Evolutionary conservation across 306 rosid genomes (phyloP).

Genomic region (Cicer pinnatifidum): DNA sequence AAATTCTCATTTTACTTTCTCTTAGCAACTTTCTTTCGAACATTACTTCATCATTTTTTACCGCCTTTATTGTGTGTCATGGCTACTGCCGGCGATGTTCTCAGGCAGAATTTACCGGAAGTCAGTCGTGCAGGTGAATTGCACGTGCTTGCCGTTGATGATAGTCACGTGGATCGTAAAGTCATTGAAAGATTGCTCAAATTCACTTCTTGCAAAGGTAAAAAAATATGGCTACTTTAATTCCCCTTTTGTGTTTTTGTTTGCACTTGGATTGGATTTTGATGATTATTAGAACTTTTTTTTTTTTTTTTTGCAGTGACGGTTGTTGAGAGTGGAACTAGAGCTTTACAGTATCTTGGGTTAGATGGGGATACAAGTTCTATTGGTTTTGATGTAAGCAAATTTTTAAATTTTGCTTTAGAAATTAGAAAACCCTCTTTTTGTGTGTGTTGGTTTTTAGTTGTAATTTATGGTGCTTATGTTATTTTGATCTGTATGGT

Average conservation of each 20-base stretch:
- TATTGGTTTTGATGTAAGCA: conserved; percentile 74
- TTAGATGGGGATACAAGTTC: conserved; percentile 80
- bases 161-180: conserved; percentile 82
- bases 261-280: conserved; percentile 36
- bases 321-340: conserved; percentile 87
- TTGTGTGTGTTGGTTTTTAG: background rate
- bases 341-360: conserved; percentile 87
- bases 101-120: conserved; percentile 52
- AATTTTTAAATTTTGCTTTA: background rate
- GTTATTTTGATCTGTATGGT: conserved; percentile 47
- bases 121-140: conserved; percentile 51
- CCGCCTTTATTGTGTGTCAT: conserved; percentile 35
- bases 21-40: background rate
- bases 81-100: conserved; percentile 57
- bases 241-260: background rate
- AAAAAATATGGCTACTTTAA: background rate
- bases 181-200: conserved; percentile 84
- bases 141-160: conserved; percentile 95
- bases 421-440: background rate
- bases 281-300: conserved; percentile 38
- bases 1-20: conserved; percentile 1
- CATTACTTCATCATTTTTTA: background rate
- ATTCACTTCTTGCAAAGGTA: conserved; percentile 88
- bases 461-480: conserved; percentile 37
- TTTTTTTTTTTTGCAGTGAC: conserved; percentile 61